A percentile compares a stretch with the other conserved stretches of the same genome.
phyloP scores from a whole-genome alignment of 768 basidiomycete genomes.

The Megacollybia marginata region DNA sequence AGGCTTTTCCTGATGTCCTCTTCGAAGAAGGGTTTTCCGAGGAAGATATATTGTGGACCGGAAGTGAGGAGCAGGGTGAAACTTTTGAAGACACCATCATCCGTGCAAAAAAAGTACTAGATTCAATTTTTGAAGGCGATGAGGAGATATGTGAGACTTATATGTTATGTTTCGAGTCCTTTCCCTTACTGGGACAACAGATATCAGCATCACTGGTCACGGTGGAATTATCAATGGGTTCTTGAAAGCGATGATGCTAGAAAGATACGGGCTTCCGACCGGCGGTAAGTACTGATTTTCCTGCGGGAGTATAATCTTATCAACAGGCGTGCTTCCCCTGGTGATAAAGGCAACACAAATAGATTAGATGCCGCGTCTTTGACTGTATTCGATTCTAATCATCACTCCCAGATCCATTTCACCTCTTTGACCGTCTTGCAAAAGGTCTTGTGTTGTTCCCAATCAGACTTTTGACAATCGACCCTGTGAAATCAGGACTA shows the following conservation, averaged over 20 bases:
- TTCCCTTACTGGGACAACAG: conserved; percentile 23
- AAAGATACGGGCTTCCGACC: conserved; percentile 41
- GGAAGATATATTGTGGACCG: conserved; percentile 52
- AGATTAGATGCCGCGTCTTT: not conserved
- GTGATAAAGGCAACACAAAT: conserved; percentile 2
- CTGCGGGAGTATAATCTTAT: not conserved
- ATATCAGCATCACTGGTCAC: conserved; percentile 63
- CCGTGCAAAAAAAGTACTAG: conserved; percentile 46
- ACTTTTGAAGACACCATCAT: conserved; percentile 32
- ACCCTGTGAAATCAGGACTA: conserved; percentile 1
- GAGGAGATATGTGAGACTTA: conserved; percentile 35
- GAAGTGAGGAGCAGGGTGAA: conserved; percentile 42
- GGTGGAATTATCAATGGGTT: conserved; percentile 55
- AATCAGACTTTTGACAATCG: conserved; percentile 7
- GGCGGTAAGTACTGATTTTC: conserved; percentile 43
- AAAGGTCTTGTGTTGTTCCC: conserved; percentile 6
- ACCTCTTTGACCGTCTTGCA: conserved; percentile 9
- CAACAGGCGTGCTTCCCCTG: conserved; percentile 1
- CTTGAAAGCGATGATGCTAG: conserved; percentile 38
- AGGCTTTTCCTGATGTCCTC: conserved; percentile 40
- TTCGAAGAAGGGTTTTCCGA: conserved; percentile 57
- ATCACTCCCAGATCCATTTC: conserved; percentile 5
- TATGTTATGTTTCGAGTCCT: not conserved
- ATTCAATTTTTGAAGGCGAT: conserved; percentile 44
- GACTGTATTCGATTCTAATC: not conserved